phyloP scores from a whole-genome alignment of 1,139 yeast genomes.

The Yamadazyma sp. region DNA sequence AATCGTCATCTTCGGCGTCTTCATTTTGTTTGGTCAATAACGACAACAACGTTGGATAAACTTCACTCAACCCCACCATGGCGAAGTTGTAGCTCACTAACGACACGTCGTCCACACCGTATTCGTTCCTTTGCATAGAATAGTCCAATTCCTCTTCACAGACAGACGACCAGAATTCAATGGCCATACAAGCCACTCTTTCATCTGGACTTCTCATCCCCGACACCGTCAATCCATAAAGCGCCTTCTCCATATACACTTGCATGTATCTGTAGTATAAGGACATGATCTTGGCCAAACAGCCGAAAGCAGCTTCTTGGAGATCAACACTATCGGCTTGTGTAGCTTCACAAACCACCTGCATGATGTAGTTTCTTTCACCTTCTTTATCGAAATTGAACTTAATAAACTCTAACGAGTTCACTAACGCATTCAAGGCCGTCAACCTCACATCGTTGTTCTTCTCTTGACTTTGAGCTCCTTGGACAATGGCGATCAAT shows the following conservation, averaged over 20 bases:
- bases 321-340: constrained; percentile 80
- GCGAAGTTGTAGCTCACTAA: constrained; percentile 72
- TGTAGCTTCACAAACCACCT: constrained; percentile 97
- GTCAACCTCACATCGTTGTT: constrained; percentile 76
- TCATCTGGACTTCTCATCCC: constrained; percentile 91
- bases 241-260: constrained; percentile 95
- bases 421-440: constrained; percentile 88
- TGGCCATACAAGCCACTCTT: constrained; percentile 95
- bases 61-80: constrained; percentile 75
- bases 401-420: constrained; percentile 86
- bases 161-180: constrained; percentile 96
- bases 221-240: constrained; percentile 82
- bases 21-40: constrained; percentile 87
- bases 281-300: constrained; percentile 89
- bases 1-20: constrained; percentile 90
- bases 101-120: constrained; percentile 32
- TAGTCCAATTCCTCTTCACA: constrained; percentile 95
- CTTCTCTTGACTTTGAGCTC: constrained; percentile 83
- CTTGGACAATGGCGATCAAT: constrained; percentile 93
- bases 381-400: constrained; percentile 89
- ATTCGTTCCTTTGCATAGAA: constrained; percentile 65
- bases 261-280: constrained; percentile 87
- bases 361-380: constrained; percentile 96
- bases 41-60: constrained; percentile 79
- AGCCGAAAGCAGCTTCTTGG: constrained; percentile 95